Conservation (phyloP, 768 basidiomycete species). For the Heimioporus sp. region DNA sequence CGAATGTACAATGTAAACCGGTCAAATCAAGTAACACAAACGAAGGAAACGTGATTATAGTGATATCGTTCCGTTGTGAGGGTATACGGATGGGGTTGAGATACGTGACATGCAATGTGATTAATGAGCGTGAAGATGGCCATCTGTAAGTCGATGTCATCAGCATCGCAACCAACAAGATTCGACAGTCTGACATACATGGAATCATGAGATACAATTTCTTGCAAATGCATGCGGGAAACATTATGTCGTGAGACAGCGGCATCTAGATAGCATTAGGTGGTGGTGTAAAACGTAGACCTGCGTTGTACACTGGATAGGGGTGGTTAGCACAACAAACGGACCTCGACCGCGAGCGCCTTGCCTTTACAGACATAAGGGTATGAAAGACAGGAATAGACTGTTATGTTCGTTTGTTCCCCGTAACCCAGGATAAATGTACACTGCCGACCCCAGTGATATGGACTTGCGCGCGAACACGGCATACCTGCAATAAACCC, state of each 20-base stretch:
- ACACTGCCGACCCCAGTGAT: conserved; percentile 79
- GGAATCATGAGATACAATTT: conserved; percentile 29
- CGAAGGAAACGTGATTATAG: conserved; percentile 21
- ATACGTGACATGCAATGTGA: conserved; percentile 21
- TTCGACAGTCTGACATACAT: conserved; percentile 11
- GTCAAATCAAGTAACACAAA: conserved; percentile 21
- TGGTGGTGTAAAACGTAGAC: conserved; percentile 24
- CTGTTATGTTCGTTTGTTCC: conserved; percentile 40
- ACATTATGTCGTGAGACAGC: conserved; percentile 29
- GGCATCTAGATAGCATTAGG: conserved; percentile 24
- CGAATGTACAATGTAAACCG: no score
- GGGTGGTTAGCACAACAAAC: conserved; percentile 1
- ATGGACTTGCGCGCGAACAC: conserved; percentile 70
- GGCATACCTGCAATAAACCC: conserved; percentile 56
- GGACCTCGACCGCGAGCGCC: background rate
- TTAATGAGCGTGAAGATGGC: conserved; percentile 24
- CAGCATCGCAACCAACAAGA: background rate
- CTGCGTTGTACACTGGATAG: conserved; percentile 26
- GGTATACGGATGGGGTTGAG: conserved; percentile 23
- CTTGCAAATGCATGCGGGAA: conserved; percentile 19
- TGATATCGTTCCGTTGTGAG: conserved; percentile 26
- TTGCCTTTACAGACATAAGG: conserved; percentile 27
- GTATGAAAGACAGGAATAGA: background rate
- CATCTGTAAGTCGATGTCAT: conserved; percentile 20
- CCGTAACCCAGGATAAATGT: conserved; percentile 69